phyloP scores from a whole-genome alignment of 306 rosid species.

The Rosa chinensis region DNA sequence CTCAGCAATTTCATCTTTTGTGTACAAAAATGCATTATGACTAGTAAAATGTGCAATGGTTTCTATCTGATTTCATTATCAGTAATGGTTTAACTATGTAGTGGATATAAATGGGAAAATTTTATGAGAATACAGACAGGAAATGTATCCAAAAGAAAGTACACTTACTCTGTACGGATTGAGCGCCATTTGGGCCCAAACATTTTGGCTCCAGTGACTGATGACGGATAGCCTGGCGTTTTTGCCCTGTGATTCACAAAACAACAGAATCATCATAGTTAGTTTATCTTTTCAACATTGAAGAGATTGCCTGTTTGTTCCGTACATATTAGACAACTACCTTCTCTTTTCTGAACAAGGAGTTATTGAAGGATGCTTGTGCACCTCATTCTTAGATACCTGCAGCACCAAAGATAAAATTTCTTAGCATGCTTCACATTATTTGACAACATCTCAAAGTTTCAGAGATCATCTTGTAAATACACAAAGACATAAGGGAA shows the following conservation, averaged over 20 bases:
- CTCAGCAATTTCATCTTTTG: no score
- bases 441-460: background rate
- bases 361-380: constrained; percentile 54
- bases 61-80: background rate
- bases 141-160: background rate
- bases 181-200: constrained; percentile 60
- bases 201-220: constrained; percentile 31
- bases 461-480: background rate
- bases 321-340: constrained; percentile 25
- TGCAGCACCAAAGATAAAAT: constrained; percentile 29
- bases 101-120: background rate
- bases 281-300: background rate
- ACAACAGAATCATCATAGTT: constrained; percentile 9
- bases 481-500: constrained; percentile 12
- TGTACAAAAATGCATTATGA: background rate
- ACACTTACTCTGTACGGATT: constrained; percentile 59
- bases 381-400: constrained; percentile 51
- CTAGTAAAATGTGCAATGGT: background rate
- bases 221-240: constrained; percentile 50
- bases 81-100: background rate
- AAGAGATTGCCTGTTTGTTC: background rate
- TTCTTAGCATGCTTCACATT: constrained; percentile 15
- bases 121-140: background rate
- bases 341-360: constrained; percentile 79
- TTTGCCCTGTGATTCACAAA: constrained; percentile 39